Evolutionary conservation across 108 stramenopile species (phyloP).

Genomic region (Nannochloropsis salina): DNA sequence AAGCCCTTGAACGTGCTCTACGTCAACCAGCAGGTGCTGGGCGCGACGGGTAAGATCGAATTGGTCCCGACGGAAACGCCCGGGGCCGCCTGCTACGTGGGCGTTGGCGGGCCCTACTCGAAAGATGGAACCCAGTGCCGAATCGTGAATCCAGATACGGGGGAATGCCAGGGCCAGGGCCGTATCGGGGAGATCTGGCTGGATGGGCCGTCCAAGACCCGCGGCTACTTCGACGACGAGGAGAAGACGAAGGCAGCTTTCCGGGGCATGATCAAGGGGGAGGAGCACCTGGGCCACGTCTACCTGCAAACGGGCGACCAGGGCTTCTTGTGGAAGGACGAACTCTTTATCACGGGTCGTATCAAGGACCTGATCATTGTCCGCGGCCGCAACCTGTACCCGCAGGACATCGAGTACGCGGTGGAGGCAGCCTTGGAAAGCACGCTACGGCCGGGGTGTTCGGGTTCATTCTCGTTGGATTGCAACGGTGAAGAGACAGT

Average conservation of each 20-base stretch:
- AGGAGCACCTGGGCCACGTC: not conserved
- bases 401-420: slow-evolving; percentile 93
- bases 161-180: slow-evolving; percentile 52
- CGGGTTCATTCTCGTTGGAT: slow-evolving; percentile 72
- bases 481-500: slow-evolving; percentile 21
- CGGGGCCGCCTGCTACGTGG: slow-evolving; percentile 6
- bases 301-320: slow-evolving; percentile 93
- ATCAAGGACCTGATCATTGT: slow-evolving; percentile 97
- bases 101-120: not conserved
- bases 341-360: slow-evolving; percentile 84
- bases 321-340: slow-evolving; percentile 82
- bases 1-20: slow-evolving; percentile 55
- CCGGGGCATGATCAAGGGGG: slow-evolving; percentile 7
- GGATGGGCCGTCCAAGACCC: slow-evolving; percentile 70
- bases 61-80: slow-evolving; percentile 30
- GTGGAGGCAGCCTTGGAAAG: slow-evolving; percentile 61
- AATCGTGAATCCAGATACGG: slow-evolving; percentile 54
- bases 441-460: slow-evolving; percentile 82
- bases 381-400: slow-evolving; percentile 94
- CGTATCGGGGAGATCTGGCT: slow-evolving; percentile 92
- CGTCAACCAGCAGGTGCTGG: slow-evolving; percentile 62
- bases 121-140: slow-evolving; percentile 18
- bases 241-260: slow-evolving; percentile 44
- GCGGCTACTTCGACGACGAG: slow-evolving; percentile 63
- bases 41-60: slow-evolving; percentile 52